phyloP scores from a whole-genome alignment of 2,329 filamentous ascomycete genomes.

The Diaporthe caulivora region DNA sequence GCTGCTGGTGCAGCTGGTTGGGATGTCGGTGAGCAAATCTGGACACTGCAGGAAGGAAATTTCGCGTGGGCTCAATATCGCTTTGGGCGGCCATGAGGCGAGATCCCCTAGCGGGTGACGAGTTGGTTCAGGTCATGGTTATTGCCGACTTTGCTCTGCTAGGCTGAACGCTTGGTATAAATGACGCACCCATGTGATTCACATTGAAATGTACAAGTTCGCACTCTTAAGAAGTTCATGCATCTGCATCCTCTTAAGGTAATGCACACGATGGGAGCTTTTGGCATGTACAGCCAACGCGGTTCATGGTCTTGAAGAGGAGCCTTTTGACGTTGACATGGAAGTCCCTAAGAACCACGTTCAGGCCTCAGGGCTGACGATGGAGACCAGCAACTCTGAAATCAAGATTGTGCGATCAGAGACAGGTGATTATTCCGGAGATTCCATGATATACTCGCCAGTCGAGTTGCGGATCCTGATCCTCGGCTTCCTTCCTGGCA shows the following conservation, averaged over 20 bases:
- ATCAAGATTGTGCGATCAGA: not conserved
- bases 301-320: not conserved
- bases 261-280: not conserved
- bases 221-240: not conserved
- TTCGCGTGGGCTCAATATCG: constrained; percentile 41
- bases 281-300: no score
- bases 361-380: not conserved
- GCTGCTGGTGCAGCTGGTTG: constrained; percentile 58
- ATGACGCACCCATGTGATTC: not conserved
- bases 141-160: not conserved
- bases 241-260: not conserved
- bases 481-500: not conserved
- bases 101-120: not conserved
- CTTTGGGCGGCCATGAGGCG: constrained; percentile 28
- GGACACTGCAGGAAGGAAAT: constrained; percentile 38
- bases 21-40: constrained; percentile 37
- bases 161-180: not conserved
- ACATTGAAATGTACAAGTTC: no score
- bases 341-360: not conserved
- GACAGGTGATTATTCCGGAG: not conserved
- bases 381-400: not conserved
- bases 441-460: not conserved
- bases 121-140: not conserved
- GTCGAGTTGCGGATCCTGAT: not conserved
- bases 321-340: no score